Evolutionary conservation across 2,329 filamentous ascomycete species (phyloP), one percentile per base, ranked within the genome.

Genomic region (Grosmannia huntii): DNA sequence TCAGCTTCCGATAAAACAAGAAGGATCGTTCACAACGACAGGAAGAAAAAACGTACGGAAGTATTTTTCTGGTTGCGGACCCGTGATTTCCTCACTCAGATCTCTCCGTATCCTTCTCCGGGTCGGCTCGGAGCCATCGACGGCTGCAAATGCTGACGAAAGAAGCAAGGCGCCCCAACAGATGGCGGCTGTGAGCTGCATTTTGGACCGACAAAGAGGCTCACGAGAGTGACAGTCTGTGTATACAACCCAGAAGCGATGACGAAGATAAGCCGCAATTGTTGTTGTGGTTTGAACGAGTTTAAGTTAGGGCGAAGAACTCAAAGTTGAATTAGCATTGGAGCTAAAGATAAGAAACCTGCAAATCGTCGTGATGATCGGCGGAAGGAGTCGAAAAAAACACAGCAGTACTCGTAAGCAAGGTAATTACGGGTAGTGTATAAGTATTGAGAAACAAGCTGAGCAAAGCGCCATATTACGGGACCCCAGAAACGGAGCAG

Each of bases 41-140:
- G 21, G 6, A 33, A 28, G 14, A 5, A 11, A 27, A 51, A 41
- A 53, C 68, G 65, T 59, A 71, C 70, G 70, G 59, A 73, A 72
- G 62, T 72, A 72, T 67, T 72, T 72, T 3, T 57, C 71, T 1
- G 58, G 58, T 9, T 57, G 53, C 0, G 60, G 59, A 12, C 63
- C 61, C 23, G 48, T 53, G 3, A 27, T 19, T 16, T 57, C 55
- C 1, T 57, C 60, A 38, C 60, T 64, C 62, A 61, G 60, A 23
- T 65, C 67, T 51, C 63, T 64, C 52, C 64, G 65, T 59, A 67
- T 50, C 23, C 66, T 56, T 61, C 65, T 58, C 56, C 63, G 57
- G 16, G 11, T 14, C 10, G 23, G 31, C 28, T 38, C 10, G 31
- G 10, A 21, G 7, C 31, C 38, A 7, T 10, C 38, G 11, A 19